Evolutionary conservation across 2,329 filamentous ascomycete genomes (phyloP).

Genomic region (Ceratocystis albifundus): DNA sequence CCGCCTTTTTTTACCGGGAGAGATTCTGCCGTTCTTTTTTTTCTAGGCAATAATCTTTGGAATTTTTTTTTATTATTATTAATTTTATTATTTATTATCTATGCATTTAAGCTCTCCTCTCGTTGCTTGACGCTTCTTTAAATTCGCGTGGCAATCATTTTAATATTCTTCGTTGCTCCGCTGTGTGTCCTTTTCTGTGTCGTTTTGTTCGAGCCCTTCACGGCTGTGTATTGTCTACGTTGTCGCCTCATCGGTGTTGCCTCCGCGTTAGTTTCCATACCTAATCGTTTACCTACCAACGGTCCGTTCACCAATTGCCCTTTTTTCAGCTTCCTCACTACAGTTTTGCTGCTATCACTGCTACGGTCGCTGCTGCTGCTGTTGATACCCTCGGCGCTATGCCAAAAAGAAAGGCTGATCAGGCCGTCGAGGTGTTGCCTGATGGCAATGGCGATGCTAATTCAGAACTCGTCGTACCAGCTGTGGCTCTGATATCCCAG

Average conservation of each 20-base stretch:
- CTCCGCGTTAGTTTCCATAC: too few relatives aligned
- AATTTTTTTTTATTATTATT: not conserved
- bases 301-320: too few relatives aligned
- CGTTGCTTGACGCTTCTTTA: not conserved
- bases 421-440: not conserved
- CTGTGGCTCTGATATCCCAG: not conserved
- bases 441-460: not conserved
- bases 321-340: not conserved
- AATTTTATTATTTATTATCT: too few relatives aligned
- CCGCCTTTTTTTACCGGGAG: constrained; percentile 5
- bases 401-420: constrained; percentile 2
- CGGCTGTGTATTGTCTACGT: not conserved
- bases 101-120: not conserved
- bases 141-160: not conserved
- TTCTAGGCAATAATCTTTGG: not conserved
- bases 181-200: too few relatives aligned
- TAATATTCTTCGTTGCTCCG: not conserved
- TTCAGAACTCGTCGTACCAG: not conserved
- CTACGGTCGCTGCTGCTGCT: not conserved
- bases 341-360: not conserved
- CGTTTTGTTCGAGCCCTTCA: not conserved
- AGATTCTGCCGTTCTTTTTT: constrained; percentile 15
- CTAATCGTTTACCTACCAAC: too few relatives aligned
- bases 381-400: not conserved
- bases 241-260: too few relatives aligned